Conservation (phyloP, 176 grass and related monocot species). For the Eleusine indica region DNA sequence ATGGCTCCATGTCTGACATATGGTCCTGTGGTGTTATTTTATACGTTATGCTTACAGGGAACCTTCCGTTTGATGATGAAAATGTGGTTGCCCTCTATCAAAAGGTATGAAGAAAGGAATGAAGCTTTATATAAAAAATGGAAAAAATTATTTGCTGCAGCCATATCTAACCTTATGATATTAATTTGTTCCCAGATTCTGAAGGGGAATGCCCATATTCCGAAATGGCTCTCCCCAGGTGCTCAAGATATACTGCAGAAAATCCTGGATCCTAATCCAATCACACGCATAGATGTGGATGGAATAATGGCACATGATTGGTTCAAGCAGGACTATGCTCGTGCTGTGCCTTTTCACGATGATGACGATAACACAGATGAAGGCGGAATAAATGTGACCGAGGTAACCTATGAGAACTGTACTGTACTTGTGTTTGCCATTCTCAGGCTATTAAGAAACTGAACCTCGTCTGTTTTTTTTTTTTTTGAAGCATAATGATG, state of each 20-base stretch:
- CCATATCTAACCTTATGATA: conserved; percentile 27
- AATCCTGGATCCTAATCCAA: conserved; percentile 81
- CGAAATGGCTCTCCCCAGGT: conserved; percentile 80
- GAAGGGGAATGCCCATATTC: conserved; percentile 72
- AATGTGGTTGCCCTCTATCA: conserved; percentile 79
- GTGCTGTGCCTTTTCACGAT: conserved; percentile 59
- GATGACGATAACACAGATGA: conserved; percentile 54
- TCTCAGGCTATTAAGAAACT: conserved; percentile 18
- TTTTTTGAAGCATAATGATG: conserved; percentile 48
- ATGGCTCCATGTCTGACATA: conserved; percentile 79
- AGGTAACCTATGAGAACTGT: conserved; percentile 44
- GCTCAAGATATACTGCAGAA: conserved; percentile 71
- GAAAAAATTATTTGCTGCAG: conserved; percentile 1
- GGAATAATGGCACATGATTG: conserved; percentile 77
- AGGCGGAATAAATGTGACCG: conserved; percentile 40
- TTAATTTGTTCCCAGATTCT: conserved; percentile 58
- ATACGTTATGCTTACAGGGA: conserved; percentile 87
- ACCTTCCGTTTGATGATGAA: conserved; percentile 81
- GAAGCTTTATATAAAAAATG: background rate
- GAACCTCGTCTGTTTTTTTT: conserved; percentile 30
- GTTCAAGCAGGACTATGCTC: conserved; percentile 84
- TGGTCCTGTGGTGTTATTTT: conserved; percentile 97
- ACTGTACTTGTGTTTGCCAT: conserved; percentile 4
- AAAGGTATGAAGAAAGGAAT: conserved; percentile 54
- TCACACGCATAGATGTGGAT: conserved; percentile 66